These are phyloP conservation scores for Leccinellum albellum DNA, from an alignment of 768 basidiomycete species.

Conservation along the genomic window DNA sequence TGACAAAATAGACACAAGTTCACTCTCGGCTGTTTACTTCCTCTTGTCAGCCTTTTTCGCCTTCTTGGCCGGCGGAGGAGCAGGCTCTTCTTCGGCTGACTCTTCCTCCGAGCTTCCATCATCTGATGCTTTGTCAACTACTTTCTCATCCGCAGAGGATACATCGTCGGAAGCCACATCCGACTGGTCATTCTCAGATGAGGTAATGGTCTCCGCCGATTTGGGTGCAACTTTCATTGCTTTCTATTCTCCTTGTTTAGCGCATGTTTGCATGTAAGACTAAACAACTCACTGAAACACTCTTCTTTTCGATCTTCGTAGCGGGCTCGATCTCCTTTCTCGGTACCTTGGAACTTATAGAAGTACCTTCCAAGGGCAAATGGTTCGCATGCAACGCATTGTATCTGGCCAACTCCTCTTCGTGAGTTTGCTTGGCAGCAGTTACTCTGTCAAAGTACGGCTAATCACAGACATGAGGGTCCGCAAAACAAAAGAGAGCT, in stretches of 20 bases:
- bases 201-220: slow-evolving; percentile 22
- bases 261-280: slow-evolving; percentile 7
- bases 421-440: slow-evolving; percentile 61
- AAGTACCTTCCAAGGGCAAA: slow-evolving; percentile 43
- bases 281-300: slow-evolving; percentile 16
- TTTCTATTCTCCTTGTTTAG: slow-evolving; percentile 26
- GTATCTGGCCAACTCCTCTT: slow-evolving; percentile 61
- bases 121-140: slow-evolving; percentile 19
- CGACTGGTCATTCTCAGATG: slow-evolving; percentile 30
- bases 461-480: slow-evolving; percentile 10
- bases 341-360: slow-evolving; percentile 22
- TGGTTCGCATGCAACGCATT: slow-evolving; percentile 52
- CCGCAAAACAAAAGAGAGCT: neutral
- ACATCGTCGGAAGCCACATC: slow-evolving; percentile 26
- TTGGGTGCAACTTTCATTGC: slow-evolving; percentile 22
- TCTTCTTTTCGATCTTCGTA: slow-evolving; percentile 28
- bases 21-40: slow-evolving; percentile 15
- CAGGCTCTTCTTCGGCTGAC: slow-evolving; percentile 23
- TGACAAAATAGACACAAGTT: slow-evolving; percentile 7
- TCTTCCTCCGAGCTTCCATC: slow-evolving; percentile 23
- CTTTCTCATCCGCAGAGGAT: slow-evolving; percentile 24
- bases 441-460: slow-evolving; percentile 41
- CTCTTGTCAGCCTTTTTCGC: slow-evolving; percentile 27
- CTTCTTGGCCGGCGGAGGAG: slow-evolving; percentile 30
- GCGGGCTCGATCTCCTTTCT: slow-evolving; percentile 26